These are phyloP conservation scores for Fusarium proliferatum DNA, from an alignment of 2,329 filamentous ascomycete genomes.

Conservation along the genomic window DNA sequence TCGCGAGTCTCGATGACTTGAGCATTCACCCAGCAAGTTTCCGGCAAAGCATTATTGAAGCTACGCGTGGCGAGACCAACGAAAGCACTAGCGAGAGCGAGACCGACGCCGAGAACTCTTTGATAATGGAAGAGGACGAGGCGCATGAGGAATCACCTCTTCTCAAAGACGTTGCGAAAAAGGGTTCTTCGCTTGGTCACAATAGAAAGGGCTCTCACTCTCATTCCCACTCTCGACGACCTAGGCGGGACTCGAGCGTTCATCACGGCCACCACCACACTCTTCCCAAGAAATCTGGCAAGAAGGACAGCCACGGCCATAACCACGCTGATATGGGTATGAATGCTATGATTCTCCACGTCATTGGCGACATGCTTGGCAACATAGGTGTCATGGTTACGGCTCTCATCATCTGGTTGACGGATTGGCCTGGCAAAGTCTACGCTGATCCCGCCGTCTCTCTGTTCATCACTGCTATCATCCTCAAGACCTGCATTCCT, in stretches of 20 bases:
- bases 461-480: constrained; percentile 88
- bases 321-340: constrained; percentile 93
- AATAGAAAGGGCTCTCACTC: constrained; percentile 33
- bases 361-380: constrained; percentile 84
- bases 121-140: constrained; percentile 55
- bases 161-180: constrained; percentile 54
- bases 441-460: constrained; percentile 95
- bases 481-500: constrained; percentile 79
- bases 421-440: constrained; percentile 80
- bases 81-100: constrained; percentile 67
- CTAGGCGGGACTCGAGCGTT: constrained; percentile 61
- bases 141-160: constrained; percentile 60
- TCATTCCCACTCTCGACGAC: constrained; percentile 42
- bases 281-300: constrained; percentile 71
- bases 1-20: constrained; percentile 76
- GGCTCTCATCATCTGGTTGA: constrained; percentile 91
- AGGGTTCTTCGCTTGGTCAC: constrained; percentile 45
- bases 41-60: constrained; percentile 90
- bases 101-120: constrained; percentile 59
- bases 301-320: constrained; percentile 77
- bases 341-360: constrained; percentile 82
- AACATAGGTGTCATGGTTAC: constrained; percentile 88
- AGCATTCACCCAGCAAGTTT: constrained; percentile 91
- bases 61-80: constrained; percentile 67
- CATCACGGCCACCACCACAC: constrained; percentile 85